phyloP scores from a whole-genome alignment of 192 early-diverging fungal genomes.

The Dimargaris xerosporica region DNA sequence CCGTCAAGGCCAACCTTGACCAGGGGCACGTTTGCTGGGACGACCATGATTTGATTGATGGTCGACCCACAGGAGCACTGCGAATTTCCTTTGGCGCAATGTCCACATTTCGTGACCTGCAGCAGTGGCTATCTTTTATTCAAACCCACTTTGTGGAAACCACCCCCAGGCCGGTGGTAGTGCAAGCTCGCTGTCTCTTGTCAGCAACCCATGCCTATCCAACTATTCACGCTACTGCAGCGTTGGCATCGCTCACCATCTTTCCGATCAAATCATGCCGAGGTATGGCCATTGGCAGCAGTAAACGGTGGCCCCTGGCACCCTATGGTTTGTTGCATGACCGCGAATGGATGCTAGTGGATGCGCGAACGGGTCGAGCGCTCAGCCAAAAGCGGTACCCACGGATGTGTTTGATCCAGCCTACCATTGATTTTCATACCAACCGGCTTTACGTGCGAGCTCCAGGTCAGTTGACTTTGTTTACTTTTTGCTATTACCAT shows the following conservation, averaged over 20 bases:
- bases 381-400: conserved; percentile 56
- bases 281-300: conserved; percentile 31
- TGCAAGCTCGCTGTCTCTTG: no score
- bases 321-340: conserved; percentile 40
- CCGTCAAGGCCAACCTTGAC: conserved; percentile 32
- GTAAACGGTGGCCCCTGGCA: conserved; percentile 34
- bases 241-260: conserved; percentile 16
- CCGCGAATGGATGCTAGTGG: conserved; percentile 49
- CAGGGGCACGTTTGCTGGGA: conserved; percentile 58
- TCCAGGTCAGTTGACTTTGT: conserved; percentile 16
- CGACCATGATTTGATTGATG: conserved; percentile 51
- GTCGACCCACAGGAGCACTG: conserved; percentile 49
- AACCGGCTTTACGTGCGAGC: conserved; percentile 31
- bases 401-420: conserved; percentile 43
- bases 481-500: background rate
- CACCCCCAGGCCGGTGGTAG: no score
- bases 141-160: conserved; percentile 34
- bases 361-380: conserved; percentile 27
- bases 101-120: conserved; percentile 42
- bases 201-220: conserved; percentile 13
- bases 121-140: conserved; percentile 42
- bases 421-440: conserved; percentile 23
- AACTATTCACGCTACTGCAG: conserved; percentile 2
- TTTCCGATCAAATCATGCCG: conserved; percentile 75
- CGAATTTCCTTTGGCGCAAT: conserved; percentile 67